phyloP scores from a whole-genome alignment of 202 grass and related monocot species.

The Schoenoplectus triqueter region DNA sequence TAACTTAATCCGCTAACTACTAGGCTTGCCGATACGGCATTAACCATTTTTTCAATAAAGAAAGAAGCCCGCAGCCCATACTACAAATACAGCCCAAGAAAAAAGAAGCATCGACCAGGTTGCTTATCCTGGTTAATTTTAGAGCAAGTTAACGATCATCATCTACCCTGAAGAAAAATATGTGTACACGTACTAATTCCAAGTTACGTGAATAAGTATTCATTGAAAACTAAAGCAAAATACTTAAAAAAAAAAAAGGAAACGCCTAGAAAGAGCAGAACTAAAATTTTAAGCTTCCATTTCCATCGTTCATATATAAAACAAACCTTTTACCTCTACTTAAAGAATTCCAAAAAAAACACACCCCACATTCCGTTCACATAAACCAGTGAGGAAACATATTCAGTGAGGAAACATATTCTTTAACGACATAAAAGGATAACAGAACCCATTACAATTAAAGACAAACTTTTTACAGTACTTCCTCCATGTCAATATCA shows the following conservation, averaged over 20 bases:
- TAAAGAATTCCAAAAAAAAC: not conserved
- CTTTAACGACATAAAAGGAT: not conserved
- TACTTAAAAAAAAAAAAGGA: not conserved
- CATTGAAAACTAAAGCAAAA: too few relatives aligned
- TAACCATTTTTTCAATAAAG: too few relatives aligned
- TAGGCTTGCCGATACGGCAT: too few relatives aligned
- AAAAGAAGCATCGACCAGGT: too few relatives aligned
- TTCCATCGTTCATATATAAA: not conserved
- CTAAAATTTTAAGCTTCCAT: not conserved
- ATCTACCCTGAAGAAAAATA: too few relatives aligned
- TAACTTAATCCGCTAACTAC: too few relatives aligned
- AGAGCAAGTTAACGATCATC: too few relatives aligned
- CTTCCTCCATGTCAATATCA: slow-evolving; percentile 72
- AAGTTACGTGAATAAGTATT: too few relatives aligned
- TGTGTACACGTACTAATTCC: too few relatives aligned
- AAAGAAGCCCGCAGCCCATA: too few relatives aligned
- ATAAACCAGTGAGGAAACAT: not conserved
- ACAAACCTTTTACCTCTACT: not conserved
- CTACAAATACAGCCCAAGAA: too few relatives aligned
- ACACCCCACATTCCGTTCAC: not conserved
- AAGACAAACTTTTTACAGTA: slow-evolving; percentile 29
- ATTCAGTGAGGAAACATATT: not conserved
- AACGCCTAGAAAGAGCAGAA: not conserved
- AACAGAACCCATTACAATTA: not conserved
- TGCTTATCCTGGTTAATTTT: too few relatives aligned